These are phyloP conservation scores for Wickerhamomyces sp. DNA, from an alignment of 1,139 yeast species.

Conservation along the genomic window DNA sequence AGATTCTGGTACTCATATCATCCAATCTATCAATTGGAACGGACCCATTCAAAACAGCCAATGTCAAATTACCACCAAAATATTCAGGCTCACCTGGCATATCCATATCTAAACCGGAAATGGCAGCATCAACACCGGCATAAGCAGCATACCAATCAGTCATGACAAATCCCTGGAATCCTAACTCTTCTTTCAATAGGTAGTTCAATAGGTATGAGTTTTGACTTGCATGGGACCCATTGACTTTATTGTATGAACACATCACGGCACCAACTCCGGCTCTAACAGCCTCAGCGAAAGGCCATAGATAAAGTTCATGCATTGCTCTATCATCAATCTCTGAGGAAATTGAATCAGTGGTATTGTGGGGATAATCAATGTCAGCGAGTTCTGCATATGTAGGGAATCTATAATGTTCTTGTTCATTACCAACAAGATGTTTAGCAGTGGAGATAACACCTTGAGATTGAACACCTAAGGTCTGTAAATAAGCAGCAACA, in stretches of 20 bases:
- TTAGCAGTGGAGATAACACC: slow-evolving; percentile 50
- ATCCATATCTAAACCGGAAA: slow-evolving; percentile 57
- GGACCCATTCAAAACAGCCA: slow-evolving; percentile 48
- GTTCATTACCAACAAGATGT: slow-evolving; percentile 56
- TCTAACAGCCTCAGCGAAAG: slow-evolving; percentile 55
- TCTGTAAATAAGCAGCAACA: slow-evolving; percentile 43
- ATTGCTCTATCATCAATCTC: slow-evolving; percentile 55
- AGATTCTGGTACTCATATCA: slow-evolving; percentile 54
- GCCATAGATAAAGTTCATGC: slow-evolving; percentile 61
- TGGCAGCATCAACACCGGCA: slow-evolving; percentile 47
- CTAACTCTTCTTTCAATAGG: slow-evolving; percentile 52
- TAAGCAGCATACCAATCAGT: slow-evolving; percentile 61
- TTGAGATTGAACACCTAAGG: slow-evolving; percentile 50
- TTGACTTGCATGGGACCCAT: slow-evolving; percentile 54
- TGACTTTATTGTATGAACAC: slow-evolving; percentile 54
- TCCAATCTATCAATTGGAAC: slow-evolving; percentile 47
- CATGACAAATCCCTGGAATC: slow-evolving; percentile 59
- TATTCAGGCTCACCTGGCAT: slow-evolving; percentile 58
- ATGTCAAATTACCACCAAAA: slow-evolving; percentile 51
- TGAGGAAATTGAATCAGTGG: slow-evolving; percentile 35
- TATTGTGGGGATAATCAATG: slow-evolving; percentile 32
- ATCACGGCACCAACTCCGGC: slow-evolving; percentile 57
- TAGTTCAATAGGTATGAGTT: slow-evolving; percentile 50
- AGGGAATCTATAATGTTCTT: slow-evolving; percentile 52
- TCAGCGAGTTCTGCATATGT: slow-evolving; percentile 38